Conservation (phyloP, 345 rosid species). For the Leavenworthia alabamica region DNA sequence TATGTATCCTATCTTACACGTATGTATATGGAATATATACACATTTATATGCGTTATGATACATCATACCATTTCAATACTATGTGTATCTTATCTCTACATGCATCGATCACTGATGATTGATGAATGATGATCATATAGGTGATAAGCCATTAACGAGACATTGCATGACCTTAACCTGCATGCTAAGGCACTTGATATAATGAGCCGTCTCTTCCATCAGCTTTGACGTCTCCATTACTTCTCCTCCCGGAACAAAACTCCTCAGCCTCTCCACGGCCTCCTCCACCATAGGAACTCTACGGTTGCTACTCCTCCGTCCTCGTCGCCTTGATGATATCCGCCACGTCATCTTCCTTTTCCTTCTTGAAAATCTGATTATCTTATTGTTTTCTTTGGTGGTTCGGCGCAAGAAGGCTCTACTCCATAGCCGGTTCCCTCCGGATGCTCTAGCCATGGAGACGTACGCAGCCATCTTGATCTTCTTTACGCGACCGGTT, state of each 20-base stretch:
- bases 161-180: slow-evolving; percentile 31
- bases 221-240: slow-evolving; percentile 28
- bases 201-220: slow-evolving; percentile 36
- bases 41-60: slow-evolving; percentile 11
- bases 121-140: slow-evolving; percentile 15
- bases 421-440: slow-evolving; percentile 23
- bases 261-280: slow-evolving; percentile 16
- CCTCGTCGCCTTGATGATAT: slow-evolving; percentile 10
- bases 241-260: slow-evolving; percentile 33
- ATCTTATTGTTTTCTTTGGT: slow-evolving; percentile 1
- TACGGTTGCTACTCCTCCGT: not conserved
- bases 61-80: slow-evolving; percentile 11
- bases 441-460: slow-evolving; percentile 34
- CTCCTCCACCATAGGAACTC: slow-evolving; percentile 6
- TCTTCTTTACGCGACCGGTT: slow-evolving; percentile 18
- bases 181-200: slow-evolving; percentile 33
- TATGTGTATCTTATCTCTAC: slow-evolving; percentile 3
- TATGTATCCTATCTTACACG: slow-evolving; percentile 30
- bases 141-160: slow-evolving; percentile 26
- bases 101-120: not conserved
- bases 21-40: slow-evolving; percentile 19
- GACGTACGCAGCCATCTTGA: slow-evolving; percentile 32
- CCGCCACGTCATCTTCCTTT: slow-evolving; percentile 17
- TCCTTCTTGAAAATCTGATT: not conserved
- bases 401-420: slow-evolving; percentile 25